Percentiles rank a stretch among this genome's conserved stretches.
phyloP scores from a whole-genome alignment of 345 rosid genomes.

The Eucalyptus erythrocorys region DNA sequence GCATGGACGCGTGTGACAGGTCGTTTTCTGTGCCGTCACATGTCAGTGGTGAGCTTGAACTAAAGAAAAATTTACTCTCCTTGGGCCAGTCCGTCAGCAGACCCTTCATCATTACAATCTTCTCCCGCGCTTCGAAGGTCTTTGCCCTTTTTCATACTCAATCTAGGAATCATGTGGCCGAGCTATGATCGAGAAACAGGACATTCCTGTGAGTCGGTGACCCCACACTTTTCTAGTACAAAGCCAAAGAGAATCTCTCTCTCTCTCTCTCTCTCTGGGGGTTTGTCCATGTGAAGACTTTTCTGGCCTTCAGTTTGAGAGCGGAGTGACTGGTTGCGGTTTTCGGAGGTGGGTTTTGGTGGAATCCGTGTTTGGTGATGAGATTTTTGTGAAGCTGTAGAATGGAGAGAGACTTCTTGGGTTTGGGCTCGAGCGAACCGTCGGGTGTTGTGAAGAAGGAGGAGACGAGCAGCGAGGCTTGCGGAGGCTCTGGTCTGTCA shows the following conservation, averaged over 20 bases:
- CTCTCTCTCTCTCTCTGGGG: not conserved
- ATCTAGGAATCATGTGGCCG: not conserved
- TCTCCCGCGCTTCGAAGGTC: not conserved
- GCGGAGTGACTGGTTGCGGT: not conserved
- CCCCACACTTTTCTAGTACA: not conserved
- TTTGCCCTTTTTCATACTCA: not conserved
- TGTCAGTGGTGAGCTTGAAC: not conserved
- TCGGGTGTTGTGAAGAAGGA: constrained; percentile 30
- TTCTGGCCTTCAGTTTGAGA: not conserved
- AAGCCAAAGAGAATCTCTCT: not conserved
- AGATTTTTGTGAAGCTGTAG: not conserved
- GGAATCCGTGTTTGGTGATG: not conserved
- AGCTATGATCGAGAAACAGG: not conserved
- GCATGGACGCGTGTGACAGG: not conserved
- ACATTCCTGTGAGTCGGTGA: not conserved
- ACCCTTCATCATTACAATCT: not conserved
- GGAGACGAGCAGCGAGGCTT: constrained; percentile 27
- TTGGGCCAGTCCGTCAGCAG: not conserved
- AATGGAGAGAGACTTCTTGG: constrained; percentile 88
- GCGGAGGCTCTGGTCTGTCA: constrained; percentile 19
- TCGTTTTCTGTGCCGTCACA: not conserved
- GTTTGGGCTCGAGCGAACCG: constrained; percentile 39
- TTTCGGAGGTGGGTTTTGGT: not conserved
- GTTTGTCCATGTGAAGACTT: not conserved
- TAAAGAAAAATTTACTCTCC: not conserved